Evolutionary conservation across 2,329 filamentous ascomycete genomes (phyloP).

Genomic region (Fusarium agapanthi): DNA sequence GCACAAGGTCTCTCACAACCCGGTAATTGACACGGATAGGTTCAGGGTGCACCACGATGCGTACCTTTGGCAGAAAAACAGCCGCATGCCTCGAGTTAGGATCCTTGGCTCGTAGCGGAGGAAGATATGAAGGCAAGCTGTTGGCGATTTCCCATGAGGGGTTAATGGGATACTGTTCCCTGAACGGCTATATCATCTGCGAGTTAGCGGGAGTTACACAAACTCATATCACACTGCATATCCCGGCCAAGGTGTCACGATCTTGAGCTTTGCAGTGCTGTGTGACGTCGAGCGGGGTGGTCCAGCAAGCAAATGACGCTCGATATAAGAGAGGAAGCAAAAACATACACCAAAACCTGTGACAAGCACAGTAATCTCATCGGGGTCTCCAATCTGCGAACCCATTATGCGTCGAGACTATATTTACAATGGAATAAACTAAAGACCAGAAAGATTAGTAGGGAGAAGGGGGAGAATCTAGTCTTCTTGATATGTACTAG

Average conservation of each 20-base stretch:
- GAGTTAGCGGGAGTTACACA: conserved; percentile 21
- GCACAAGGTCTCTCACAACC: conserved; percentile 69
- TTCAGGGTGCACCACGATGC: conserved; percentile 70
- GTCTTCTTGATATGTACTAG: conserved; percentile 6
- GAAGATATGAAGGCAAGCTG: conserved; percentile 71
- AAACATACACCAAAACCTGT: conserved; percentile 68
- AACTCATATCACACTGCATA: not conserved
- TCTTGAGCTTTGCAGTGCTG: not conserved
- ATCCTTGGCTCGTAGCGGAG: conserved; percentile 57
- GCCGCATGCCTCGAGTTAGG: conserved; percentile 41
- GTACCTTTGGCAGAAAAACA: conserved; percentile 57
- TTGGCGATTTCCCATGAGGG: conserved; percentile 83
- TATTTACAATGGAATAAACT: not conserved
- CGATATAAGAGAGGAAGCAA: not conserved
- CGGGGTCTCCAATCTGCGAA: conserved; percentile 48
- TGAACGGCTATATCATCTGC: conserved; percentile 70
- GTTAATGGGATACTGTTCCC: conserved; percentile 74
- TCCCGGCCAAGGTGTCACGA: not conserved
- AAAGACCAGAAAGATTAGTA: not conserved
- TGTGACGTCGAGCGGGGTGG: conserved; percentile 22
- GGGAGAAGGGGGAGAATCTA: not conserved
- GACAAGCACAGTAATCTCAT: conserved; percentile 67
- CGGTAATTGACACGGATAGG: conserved; percentile 78
- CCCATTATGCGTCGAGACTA: conserved; percentile 41
- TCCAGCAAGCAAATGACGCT: conserved; percentile 1